Base-by-base conservation (phyloP, 2,329 filamentous ascomycete genomes). In the Fusarium heterosporum region DNA sequence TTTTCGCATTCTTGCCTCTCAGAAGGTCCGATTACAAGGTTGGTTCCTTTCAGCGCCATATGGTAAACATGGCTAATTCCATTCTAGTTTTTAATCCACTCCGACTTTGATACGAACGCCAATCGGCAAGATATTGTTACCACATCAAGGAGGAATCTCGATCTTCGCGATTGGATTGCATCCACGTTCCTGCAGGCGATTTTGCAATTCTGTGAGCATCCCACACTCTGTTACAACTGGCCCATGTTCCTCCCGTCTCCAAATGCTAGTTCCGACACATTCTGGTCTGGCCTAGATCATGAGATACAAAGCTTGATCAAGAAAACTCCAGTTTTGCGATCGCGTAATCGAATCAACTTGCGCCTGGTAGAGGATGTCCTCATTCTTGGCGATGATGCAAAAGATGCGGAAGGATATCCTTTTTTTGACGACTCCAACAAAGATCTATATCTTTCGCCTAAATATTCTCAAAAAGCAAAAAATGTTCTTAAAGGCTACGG, bases 1-100 rank as follows among this genome's bases (percentile, higher is more conserved):
- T 41, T 4, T 41, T 41, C 8, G 39, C 39, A 6, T 41, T 41
- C 6, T 10, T 41, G 4, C 39, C 39, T 41, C 39, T 41, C 11
- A 12, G 39, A 4, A n/a, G 14, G 14, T 41, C 39, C 6, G 12
- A 41, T 25, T 41, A 41, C 39, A 41, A 25, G 14, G 39, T 41
- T 6, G 8, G 39, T 16, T 14, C 6, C 16, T 2, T 16, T 41
- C 6, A 7, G 22, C 8, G 17, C 14, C 39, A 11, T 9, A 26
- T 2, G 14, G 14, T 9, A n/a, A 3, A 25, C 5, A 11, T 16
- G 3, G 16, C 17, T 25, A 19, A 22, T 25, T 16, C 16, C 9
- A 9, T 14, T 8, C 14, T 41, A 70, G 68, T 70, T 70, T n/a
- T 39, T 59, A 4, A 69, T 70, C 19, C 58, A 69, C 3, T 59